These are phyloP conservation scores for Cokeromyces recurvatus DNA, from an alignment of 371 early-diverging fungal species.

Conservation along the genomic window DNA sequence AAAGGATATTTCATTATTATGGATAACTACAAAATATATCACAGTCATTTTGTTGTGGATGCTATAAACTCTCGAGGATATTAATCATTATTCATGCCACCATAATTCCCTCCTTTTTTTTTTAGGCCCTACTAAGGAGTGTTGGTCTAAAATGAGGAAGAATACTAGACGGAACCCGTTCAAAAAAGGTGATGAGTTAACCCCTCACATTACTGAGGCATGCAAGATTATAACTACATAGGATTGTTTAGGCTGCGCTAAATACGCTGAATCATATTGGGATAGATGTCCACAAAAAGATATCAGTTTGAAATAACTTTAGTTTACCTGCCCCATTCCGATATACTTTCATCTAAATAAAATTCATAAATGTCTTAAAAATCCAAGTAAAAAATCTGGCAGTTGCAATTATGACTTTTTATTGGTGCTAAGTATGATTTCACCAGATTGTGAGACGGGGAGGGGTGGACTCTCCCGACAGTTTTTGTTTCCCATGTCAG, in stretches of 20 bases:
- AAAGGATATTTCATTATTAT: slow-evolving; percentile 5
- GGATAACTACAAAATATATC: slow-evolving; percentile 1
- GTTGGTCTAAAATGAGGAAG: slow-evolving; percentile 6
- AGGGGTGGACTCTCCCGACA: too few species aligned
- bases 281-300: background rate
- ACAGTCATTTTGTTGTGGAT: slow-evolving; percentile 1
- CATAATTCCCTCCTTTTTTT: slow-evolving; percentile 2
- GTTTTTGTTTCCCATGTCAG: too few species aligned
- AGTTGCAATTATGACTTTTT: too few species aligned
- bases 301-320: too few species aligned
- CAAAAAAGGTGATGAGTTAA: slow-evolving; percentile 1
- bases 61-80: background rate
- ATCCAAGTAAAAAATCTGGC: too few species aligned
- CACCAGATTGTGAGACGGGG: too few species aligned
- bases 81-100: slow-evolving; percentile 1
- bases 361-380: too few species aligned
- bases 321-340: too few species aligned
- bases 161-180: slow-evolving; percentile 5
- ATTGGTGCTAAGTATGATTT: too few species aligned
- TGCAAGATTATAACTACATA: background rate
- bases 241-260: slow-evolving; percentile 1
- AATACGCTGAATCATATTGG: slow-evolving; percentile 1
- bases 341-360: too few species aligned
- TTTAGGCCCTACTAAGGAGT: slow-evolving; percentile 4
- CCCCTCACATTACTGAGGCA: background rate